phyloP scores from a whole-genome alignment of 345 rosid species.

The Garcia nutans region DNA sequence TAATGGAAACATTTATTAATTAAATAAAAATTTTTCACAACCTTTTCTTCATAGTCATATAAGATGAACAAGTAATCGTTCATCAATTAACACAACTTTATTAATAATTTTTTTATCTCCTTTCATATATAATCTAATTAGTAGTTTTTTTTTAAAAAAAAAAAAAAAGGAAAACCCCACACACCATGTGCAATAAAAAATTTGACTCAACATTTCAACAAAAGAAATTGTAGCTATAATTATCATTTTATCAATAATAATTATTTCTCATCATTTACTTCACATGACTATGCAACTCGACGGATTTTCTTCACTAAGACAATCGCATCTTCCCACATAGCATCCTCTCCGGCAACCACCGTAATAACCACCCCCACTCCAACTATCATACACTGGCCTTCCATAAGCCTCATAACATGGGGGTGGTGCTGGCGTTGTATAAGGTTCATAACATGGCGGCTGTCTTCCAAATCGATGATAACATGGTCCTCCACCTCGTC shows the following conservation, averaged over 20 bases:
- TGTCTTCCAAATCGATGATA: not conserved
- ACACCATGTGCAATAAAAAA: not conserved
- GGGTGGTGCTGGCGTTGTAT: not conserved
- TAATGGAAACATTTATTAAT: not conserved
- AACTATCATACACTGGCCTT: conserved; percentile 14
- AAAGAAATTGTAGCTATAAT: too few species aligned
- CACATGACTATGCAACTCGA: conserved; percentile 32
- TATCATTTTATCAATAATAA: too few species aligned
- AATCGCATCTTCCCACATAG: conserved; percentile 9
- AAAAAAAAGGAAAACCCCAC: not conserved
- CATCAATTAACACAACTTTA: not conserved
- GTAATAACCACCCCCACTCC: conserved; percentile 14
- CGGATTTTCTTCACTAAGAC: conserved; percentile 31
- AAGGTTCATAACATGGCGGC: too few species aligned
- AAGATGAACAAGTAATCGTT: not conserved
- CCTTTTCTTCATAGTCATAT: not conserved
- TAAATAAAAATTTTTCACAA: not conserved
- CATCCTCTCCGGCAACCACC: conserved; percentile 9
- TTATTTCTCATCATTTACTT: not conserved
- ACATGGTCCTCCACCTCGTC: conserved; percentile 19
- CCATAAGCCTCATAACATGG: not conserved
- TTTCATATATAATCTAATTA: too few species aligned
- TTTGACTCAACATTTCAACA: too few species aligned
- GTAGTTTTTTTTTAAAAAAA: not conserved
- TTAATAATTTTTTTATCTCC: not conserved